Evolutionary conservation across 1,284 basidiomycete genomes (phyloP), one percentile per base, ranked within the genome.

Genomic region (Coriolopsis trogii): DNA sequence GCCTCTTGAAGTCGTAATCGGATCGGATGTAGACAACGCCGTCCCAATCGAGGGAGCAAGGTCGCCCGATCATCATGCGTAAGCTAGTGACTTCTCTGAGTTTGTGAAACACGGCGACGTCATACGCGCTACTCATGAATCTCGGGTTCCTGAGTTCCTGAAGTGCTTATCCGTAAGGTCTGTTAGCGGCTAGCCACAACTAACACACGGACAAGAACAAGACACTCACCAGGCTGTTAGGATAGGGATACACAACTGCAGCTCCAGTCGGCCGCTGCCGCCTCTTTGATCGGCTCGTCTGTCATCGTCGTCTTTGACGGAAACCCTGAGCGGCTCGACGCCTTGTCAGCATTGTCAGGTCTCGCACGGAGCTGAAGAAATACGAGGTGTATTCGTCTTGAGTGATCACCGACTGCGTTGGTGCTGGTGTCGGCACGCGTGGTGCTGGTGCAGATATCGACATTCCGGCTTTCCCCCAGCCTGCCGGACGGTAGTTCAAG

Each of bases 291-390:
- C n/a, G n/a, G n/a, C n/a, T n/a, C n/a, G n/a, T n/a, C n/a, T n/a
- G n/a, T n/a, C n/a, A n/a, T n/a, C n/a, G n/a, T n/a, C n/a, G n/a
- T n/a, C n/a, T n/a, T n/a, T n/a, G n/a, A n/a, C n/a, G n/a, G n/a
- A n/a, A n/a, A n/a, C n/a, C n/a, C n/a, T n/a, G n/a, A n/a, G n/a
- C n/a, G n/a, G n/a, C n/a, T n/a, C n/a, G n/a, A n/a, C n/a, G n/a
- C n/a, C n/a, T n/a, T n/a, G n/a, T n/a, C n/a, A n/a, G n/a, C n/a
- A n/a, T n/a, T 62, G 85, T 79, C 41, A 81, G 70, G 60, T 77
- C 78, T 24, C 80, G 79, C 51, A 88, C 82, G 55, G 83, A 76
- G 49, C 81, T 77, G 62, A 89, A 87, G 66, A 87, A 89, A 65
- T 87, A 85, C 60, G 81, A 70, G 46, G 86, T 76, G 57, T 84